Conservation (phyloP, 768 basidiomycete species). For the Lepiota subincarnata region DNA sequence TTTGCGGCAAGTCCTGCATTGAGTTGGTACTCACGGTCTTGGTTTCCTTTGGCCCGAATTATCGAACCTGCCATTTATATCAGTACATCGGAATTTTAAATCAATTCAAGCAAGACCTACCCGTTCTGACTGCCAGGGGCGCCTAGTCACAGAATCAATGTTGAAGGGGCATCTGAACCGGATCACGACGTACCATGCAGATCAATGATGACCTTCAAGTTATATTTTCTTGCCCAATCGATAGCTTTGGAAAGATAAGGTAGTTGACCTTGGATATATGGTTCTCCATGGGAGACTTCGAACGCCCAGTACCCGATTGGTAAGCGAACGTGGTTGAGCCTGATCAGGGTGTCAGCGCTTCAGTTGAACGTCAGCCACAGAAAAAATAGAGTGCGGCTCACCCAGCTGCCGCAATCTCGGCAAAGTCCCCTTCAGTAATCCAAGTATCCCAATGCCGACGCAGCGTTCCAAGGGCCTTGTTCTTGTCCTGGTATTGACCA, state of each 20-base stretch:
- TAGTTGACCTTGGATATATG: constrained; percentile 72
- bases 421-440: constrained; percentile 80
- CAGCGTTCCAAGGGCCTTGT: constrained; percentile 41
- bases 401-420: constrained; percentile 70
- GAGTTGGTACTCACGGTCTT: constrained; percentile 37
- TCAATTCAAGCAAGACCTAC: constrained; percentile 20
- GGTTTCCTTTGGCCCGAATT: constrained; percentile 67
- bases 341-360: constrained; percentile 20
- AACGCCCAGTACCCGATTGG: constrained; percentile 91
- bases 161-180: not conserved
- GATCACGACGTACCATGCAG: constrained; percentile 41
- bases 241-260: constrained; percentile 63
- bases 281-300: constrained; percentile 70
- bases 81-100: constrained; percentile 43
- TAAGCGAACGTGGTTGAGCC: constrained; percentile 76
- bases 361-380: not conserved
- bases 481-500: constrained; percentile 50
- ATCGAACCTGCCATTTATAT: constrained; percentile 51
- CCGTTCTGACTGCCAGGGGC: constrained; percentile 70
- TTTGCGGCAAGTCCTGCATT: not conserved
- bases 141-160: constrained; percentile 23
- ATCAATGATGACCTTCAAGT: constrained; percentile 79
- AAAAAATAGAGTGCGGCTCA: constrained; percentile 23
- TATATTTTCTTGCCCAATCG: constrained; percentile 60
- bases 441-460: constrained; percentile 72